Percentiles rank a stretch among this genome's conserved stretches.
These are phyloP conservation scores for Penstemon barbatus DNA, from an alignment of 257 asterid species.

Conservation along the genomic window DNA sequence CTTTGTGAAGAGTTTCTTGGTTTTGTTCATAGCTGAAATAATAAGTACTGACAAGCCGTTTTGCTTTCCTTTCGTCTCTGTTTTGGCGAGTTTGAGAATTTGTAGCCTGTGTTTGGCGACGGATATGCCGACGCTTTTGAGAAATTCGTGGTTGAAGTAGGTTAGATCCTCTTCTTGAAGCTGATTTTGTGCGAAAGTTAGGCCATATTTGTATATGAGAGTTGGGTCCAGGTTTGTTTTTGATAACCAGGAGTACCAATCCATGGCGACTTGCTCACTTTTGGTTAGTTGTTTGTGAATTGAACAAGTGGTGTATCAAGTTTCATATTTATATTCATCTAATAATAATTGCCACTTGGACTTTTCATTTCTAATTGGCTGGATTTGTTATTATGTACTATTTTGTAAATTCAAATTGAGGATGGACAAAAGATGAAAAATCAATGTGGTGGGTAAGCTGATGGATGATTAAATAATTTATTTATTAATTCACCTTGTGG, in stretches of 20 bases:
- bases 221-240: constrained; percentile 56
- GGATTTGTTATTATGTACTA: not conserved
- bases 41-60: constrained; percentile 59
- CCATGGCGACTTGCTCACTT: constrained; percentile 44
- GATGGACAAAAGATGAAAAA: constrained; percentile 22
- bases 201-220: constrained; percentile 50
- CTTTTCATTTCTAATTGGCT: not conserved
- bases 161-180: constrained; percentile 62
- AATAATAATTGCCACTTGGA: no score
- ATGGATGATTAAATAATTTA: constrained; percentile 29
- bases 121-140: constrained; percentile 64
- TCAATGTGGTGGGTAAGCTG: constrained; percentile 53
- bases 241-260: constrained; percentile 81
- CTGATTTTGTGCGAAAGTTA: constrained; percentile 48
- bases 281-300: not conserved
- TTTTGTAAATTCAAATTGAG: constrained; percentile 13
- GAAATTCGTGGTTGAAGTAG: constrained; percentile 77
- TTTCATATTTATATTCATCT: not conserved
- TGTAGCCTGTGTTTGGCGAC: constrained; percentile 78
- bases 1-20: constrained; percentile 51
- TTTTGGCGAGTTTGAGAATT: constrained; percentile 62
- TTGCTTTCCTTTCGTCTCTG: constrained; percentile 33
- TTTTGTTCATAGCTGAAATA: constrained; percentile 52
- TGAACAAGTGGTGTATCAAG: not conserved
- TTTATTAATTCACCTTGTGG: constrained; percentile 27